A percentile compares a stretch with the other conserved stretches of the same genome.
Conservation (phyloP, 73 alveolate species). For the Symbiodinium natans region DNA sequence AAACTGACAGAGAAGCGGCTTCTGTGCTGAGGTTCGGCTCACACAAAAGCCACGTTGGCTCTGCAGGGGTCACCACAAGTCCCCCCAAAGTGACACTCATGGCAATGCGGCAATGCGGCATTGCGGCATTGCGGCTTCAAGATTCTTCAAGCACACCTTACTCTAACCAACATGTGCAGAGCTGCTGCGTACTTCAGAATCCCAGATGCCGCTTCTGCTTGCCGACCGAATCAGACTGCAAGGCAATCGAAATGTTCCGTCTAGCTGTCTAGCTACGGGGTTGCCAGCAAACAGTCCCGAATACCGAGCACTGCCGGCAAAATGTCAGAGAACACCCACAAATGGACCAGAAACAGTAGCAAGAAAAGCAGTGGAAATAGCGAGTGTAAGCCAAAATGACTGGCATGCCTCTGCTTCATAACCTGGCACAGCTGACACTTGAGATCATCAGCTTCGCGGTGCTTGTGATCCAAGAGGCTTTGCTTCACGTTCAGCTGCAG, state of each 20-base stretch:
- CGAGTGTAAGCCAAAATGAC: slow-evolving; percentile 72
- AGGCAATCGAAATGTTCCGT: too few relatives aligned
- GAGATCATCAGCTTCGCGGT: slow-evolving; percentile 40
- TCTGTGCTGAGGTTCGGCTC: too few relatives aligned
- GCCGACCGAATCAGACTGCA: too few relatives aligned
- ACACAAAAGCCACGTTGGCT: too few relatives aligned
- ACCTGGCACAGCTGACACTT: slow-evolving; percentile 23
- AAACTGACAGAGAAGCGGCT: too few relatives aligned
- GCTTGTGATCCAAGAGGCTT: slow-evolving; percentile 52
- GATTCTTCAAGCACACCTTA: too few relatives aligned
- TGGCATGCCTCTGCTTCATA: slow-evolving; percentile 57
- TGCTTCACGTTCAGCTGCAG: slow-evolving; percentile 80
- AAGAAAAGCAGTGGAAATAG: slow-evolving; percentile 56
- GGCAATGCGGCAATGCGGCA: too few relatives aligned
- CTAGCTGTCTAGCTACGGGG: not conserved
- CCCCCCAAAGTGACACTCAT: too few relatives aligned
- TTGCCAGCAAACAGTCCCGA: slow-evolving; percentile 37
- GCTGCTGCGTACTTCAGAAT: too few relatives aligned
- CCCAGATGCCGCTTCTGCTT: not conserved
- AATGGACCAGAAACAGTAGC: slow-evolving; percentile 42
- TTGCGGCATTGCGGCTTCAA: too few relatives aligned
- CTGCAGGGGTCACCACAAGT: too few relatives aligned
- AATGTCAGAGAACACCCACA: slow-evolving; percentile 60
- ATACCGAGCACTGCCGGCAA: slow-evolving; percentile 81
- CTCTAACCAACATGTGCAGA: not conserved